Base-by-base conservation (phyloP, 306 rosid species). In the Cicer arietinum region DNA sequence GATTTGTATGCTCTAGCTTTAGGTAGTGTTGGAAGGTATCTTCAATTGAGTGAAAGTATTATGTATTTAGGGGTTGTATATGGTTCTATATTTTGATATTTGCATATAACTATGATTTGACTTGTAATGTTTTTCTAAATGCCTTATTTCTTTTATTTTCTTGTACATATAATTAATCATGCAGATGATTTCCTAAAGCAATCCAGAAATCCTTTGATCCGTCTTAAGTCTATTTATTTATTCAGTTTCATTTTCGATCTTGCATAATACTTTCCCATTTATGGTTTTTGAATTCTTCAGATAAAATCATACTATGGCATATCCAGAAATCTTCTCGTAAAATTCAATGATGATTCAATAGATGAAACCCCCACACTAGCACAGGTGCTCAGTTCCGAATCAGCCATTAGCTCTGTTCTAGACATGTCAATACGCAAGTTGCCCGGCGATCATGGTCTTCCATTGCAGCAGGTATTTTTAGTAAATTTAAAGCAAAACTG, bases 401-500 rank as follows among this genome's bases (percentile, higher is more conserved):
- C 98, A 79, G 97, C 95, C 74, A 89, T 94, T 61, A 86, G 98
- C 86, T 89, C 95, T 59, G 85, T 82, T 89, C 94, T 94, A 46
- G 98, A 94, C 87, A 94, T 94, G 98, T 94, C 98, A 40, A 91
- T 87, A 63, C 95, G 97, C 69, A 82, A 82, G 73, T 80, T 94
- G 70, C 87, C 97, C 12, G 98, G 98, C 80, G 96, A 91, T 87
- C 98, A 94, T 0, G 93, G 89, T 59, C 94, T 91, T 81, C 98
- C 98, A 56, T 83, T 94, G 88, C 97, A 88, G 74, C 97, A 94
- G 98, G 98, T 94, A 81, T 41, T 43, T 73, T 40, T 61, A 45
- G 59, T 25, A 39, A 25, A 66, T 37, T 30, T 30, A 4, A 30
- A 6, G 37, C 37, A 30, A 30, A 30, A 30, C 37, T 30, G 37